Evolutionary conservation across 2,329 filamentous ascomycete species (phyloP).

Genomic region (Chaetomium sp.): DNA sequence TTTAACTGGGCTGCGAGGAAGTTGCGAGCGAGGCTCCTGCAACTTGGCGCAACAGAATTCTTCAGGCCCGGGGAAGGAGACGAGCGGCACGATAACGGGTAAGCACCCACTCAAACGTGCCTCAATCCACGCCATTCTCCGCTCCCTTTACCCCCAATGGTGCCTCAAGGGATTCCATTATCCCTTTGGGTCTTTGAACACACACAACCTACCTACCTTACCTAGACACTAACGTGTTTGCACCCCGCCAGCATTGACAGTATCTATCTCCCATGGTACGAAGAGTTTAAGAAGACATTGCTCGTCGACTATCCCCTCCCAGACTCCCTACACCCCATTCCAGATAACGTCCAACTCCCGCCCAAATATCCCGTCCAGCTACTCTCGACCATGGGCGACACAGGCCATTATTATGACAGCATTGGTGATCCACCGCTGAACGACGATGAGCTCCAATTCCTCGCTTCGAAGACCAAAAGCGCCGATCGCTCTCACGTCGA

Average conservation of each 20-base stretch:
- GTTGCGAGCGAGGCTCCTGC: constrained; percentile 77
- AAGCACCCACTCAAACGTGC: constrained; percentile 39
- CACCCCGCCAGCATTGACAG: constrained; percentile 68
- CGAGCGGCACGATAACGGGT: constrained; percentile 92
- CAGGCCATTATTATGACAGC: neutral
- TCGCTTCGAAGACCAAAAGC: constrained; percentile 29
- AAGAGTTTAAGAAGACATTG: constrained; percentile 66
- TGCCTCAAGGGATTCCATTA: neutral
- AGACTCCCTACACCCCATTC: constrained; percentile 66
- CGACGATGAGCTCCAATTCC: constrained; percentile 27
- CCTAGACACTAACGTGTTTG: neutral
- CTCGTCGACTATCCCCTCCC: constrained; percentile 70
- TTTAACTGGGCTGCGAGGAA: constrained; percentile 94
- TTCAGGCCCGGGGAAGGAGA: constrained; percentile 84
- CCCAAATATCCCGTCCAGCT: constrained; percentile 63
- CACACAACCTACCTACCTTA: too few relatives aligned
- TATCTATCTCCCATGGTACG: constrained; percentile 76
- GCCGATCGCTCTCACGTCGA: constrained; percentile 35
- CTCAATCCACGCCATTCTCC: neutral
- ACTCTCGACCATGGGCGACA: constrained; percentile 23
- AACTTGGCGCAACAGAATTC: constrained; percentile 78
- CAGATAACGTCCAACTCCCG: constrained; percentile 71
- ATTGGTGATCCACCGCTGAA: neutral
- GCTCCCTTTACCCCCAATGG: neutral
- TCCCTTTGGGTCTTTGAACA: neutral